These are phyloP conservation scores for Stromatinia cepivora DNA, from an alignment of 2,329 filamentous ascomycete species.

Conservation along the genomic window DNA sequence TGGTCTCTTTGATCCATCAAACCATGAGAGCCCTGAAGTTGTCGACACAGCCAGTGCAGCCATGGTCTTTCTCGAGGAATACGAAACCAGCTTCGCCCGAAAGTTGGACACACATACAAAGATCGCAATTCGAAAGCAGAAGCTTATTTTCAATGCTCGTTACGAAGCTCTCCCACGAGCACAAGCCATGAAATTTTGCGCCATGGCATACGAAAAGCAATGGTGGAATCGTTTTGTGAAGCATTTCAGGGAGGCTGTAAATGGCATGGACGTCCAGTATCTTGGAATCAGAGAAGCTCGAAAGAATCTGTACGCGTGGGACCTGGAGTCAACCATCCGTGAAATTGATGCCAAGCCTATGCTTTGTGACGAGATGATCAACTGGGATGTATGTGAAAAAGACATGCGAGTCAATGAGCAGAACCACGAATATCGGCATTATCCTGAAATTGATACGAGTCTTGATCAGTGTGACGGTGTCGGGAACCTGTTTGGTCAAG, in stretches of 20 bases:
- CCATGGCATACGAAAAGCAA: not conserved
- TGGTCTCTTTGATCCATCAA: not conserved
- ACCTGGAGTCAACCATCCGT: not conserved
- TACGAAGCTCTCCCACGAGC: not conserved
- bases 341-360: not conserved
- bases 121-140: not conserved
- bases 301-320: not conserved
- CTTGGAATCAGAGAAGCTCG: not conserved
- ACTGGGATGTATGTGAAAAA: not conserved
- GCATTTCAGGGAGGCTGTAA: not conserved
- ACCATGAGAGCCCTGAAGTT: fast-evolving
- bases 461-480: no score
- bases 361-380: not conserved
- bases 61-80: not conserved
- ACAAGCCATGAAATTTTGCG: not conserved
- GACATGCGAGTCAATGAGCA: not conserved
- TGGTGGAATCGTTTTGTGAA: not conserved
- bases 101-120: not conserved
- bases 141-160: not conserved
- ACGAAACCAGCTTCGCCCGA: not conserved
- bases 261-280: not conserved
- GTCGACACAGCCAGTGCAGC: not conserved
- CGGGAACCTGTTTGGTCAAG: no score
- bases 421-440: not conserved
- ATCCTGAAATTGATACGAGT: not conserved